phyloP scores from a whole-genome alignment of 2,329 filamentous ascomycete genomes.

The Aspergillus sojae region DNA sequence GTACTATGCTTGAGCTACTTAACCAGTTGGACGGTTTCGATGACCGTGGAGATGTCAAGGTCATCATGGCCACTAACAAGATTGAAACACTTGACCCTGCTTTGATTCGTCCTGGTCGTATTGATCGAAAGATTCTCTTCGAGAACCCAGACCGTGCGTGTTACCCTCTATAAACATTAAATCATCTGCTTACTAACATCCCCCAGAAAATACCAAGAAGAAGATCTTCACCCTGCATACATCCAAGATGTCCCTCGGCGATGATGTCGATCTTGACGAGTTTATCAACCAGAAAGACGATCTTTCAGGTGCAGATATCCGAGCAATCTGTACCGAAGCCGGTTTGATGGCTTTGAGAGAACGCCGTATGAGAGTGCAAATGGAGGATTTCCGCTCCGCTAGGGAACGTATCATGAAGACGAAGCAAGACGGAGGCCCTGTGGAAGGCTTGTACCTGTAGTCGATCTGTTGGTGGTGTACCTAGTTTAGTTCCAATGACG shows the following conservation, averaged over 20 bases:
- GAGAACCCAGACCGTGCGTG: conserved; percentile 69
- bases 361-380: conserved; percentile 96
- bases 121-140: conserved; percentile 93
- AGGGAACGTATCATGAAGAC: conserved; percentile 95
- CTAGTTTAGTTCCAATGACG: conserved; percentile 13
- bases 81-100: conserved; percentile 97
- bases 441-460: conserved; percentile 96
- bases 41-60: conserved; percentile 97
- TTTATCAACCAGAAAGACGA: conserved; percentile 99
- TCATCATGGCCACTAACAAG: conserved; percentile 99
- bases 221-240: conserved; percentile 99
- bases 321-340: conserved; percentile 97
- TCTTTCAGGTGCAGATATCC: conserved; percentile 94
- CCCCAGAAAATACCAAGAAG: conserved; percentile 78
- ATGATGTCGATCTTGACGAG: conserved; percentile 97
- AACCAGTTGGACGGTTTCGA: conserved; percentile 99
- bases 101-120: conserved; percentile 93
- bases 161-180: not conserved
- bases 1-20: conserved; percentile 96
- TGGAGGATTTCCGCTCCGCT: conserved; percentile 94
- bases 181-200: conserved; percentile 25
- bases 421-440: conserved; percentile 94
- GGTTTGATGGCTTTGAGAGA: conserved; percentile 92
- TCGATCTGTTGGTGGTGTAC: conserved; percentile 16
- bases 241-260: conserved; percentile 95